phyloP scores from a whole-genome alignment of 306 rosid genomes.

The Erythrophleum fordii region DNA sequence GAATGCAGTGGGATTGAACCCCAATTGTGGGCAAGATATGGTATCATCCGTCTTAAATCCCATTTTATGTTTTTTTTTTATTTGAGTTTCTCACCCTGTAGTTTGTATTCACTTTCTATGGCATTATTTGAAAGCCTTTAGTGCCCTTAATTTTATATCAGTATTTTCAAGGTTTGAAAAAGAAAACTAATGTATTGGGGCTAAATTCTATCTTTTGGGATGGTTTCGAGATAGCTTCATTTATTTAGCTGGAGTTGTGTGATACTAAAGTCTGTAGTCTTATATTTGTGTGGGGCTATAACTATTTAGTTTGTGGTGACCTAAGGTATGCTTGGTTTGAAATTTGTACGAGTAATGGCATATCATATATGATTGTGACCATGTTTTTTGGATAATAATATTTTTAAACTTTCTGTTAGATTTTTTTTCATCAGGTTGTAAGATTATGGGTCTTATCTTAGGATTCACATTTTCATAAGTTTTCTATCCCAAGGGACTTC shows the following conservation, averaged over 20 bases:
- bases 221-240: neutral
- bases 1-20: constrained; percentile 88
- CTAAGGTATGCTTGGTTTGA: neutral
- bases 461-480: neutral
- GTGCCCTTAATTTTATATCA: neutral
- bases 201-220: neutral
- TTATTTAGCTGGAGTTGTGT: neutral
- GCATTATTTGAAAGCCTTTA: neutral
- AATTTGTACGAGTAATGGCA: neutral
- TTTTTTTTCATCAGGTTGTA: neutral
- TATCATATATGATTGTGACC: neutral
- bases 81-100: constrained; percentile 11
- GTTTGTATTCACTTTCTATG: constrained; percentile 20
- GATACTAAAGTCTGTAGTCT: neutral
- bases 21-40: constrained; percentile 97
- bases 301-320: neutral
- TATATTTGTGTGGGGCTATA: neutral
- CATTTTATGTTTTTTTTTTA: neutral
- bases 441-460: neutral
- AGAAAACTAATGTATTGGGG: neutral
- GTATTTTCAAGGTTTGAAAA: neutral
- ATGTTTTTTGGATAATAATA: neutral
- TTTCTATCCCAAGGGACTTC: neutral
- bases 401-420: neutral
- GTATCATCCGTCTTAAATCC: constrained; percentile 49